Conservation (phyloP, 2,329 filamentous ascomycete genomes). For the Scedosporium boydii region DNA sequence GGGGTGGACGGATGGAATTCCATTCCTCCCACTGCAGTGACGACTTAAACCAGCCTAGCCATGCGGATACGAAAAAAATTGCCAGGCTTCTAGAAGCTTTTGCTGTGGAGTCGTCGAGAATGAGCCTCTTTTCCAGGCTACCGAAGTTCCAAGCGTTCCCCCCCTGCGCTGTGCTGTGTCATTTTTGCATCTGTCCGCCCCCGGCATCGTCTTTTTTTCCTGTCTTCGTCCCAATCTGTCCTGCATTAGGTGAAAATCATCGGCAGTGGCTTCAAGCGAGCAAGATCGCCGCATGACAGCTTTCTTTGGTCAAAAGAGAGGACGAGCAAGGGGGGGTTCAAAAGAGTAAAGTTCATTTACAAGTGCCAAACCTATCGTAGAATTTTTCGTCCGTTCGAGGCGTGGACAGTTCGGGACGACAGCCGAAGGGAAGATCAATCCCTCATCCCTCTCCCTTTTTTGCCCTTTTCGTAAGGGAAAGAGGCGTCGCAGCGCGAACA, state of each 20-base stretch:
- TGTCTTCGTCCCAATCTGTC: neutral
- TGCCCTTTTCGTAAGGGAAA: neutral
- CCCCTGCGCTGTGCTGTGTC: neutral
- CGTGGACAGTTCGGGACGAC: neutral
- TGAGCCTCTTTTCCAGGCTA: neutral
- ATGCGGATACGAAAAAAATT: too few relatives aligned
- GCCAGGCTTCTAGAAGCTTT: too few relatives aligned
- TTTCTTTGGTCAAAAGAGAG: neutral
- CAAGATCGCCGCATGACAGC: neutral
- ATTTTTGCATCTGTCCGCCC: neutral
- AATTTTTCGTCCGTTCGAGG: too few relatives aligned
- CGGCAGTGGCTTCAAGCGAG: neutral
- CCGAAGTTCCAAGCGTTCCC: neutral
- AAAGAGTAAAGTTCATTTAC: neutral
- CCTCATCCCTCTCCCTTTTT: neutral
- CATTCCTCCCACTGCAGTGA: too few relatives aligned
- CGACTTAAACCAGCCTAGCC: too few relatives aligned
- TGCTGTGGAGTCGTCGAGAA: too few relatives aligned
- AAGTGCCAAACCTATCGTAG: too few relatives aligned
- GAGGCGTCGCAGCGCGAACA: neutral
- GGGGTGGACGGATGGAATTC: too few relatives aligned
- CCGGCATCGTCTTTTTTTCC: neutral
- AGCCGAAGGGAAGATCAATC: neutral
- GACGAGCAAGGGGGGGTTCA: neutral
- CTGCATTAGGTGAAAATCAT: slow-evolving; percentile 1